Evolutionary conservation across 345 rosid species (phyloP), one percentile per base, ranked within the genome.

Genomic region (Eucalyptus polyanthemos): DNA sequence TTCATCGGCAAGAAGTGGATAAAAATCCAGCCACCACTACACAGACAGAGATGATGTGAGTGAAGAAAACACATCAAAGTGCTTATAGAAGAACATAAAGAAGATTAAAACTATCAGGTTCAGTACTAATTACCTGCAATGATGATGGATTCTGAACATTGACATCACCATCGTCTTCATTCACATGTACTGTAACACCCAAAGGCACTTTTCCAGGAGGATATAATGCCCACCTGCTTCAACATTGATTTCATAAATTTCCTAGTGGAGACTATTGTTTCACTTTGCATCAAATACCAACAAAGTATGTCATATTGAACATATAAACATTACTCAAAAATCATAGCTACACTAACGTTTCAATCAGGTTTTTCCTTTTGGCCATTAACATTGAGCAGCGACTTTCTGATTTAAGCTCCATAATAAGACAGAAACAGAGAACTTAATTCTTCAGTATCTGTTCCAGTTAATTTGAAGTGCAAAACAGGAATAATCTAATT

Each of bases 161-260:
- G 90, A 97, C 97, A 93, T 97, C 99, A 86, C 99, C 99, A 86
- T 97, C 98, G 80, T 95, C 98, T 80, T 97, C 99, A 92, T 95
- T 96, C 69, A 96, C 98, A 94, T 96, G 99, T 86, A 97, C 99
- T 53, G 98, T 97, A 89, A 97, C 99, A 91, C 99, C 99, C 81
- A 96, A 88, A 90, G 99, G 99, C 50, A 97, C 99, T 94, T 92
- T 95, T 91, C 99, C 99, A 53, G 99, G 99, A 94, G 99, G 99
- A 93, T 97, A 97, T 90, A 97, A 90, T 54, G 99, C 99, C 99
- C 99, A 97, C 95, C 99, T 97, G 92, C 89, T 83, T 86, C 89
- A 90, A 91, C 85, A 76, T 76, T 51, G 91, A 29, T 86, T 89
- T 81, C 87, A 14, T 27, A 49, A 87, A 76, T 76, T 76, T 11